These are phyloP conservation scores for Aureobasidium sp. DNA, from an alignment of 2,329 filamentous ascomycete species.

Conservation along the genomic window DNA sequence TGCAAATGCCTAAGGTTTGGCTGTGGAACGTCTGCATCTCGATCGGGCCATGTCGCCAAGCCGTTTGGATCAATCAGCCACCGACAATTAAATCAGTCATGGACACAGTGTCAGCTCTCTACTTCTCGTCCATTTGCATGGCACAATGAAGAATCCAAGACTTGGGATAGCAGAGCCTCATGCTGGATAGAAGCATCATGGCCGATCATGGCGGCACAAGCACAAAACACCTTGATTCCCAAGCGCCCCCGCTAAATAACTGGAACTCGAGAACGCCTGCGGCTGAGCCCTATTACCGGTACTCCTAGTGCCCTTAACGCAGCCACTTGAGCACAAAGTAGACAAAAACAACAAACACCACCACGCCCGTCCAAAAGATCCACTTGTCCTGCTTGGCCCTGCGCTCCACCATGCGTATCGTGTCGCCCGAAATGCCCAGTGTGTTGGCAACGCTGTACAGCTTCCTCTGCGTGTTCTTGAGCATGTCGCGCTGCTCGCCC, in stretches of 20 bases:
- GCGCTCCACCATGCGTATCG: constrained; percentile 92
- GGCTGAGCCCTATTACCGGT: neutral
- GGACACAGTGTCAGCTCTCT: too few species aligned
- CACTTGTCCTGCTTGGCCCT: constrained; percentile 92
- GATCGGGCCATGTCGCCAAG: neutral
- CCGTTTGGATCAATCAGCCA: neutral
- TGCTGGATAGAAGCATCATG: neutral
- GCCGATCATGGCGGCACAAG: neutral
- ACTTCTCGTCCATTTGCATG: neutral
- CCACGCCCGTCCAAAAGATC: constrained; percentile 86
- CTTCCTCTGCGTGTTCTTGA: constrained; percentile 87
- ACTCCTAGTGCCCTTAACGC: constrained; percentile 43
- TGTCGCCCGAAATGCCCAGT: constrained; percentile 86
- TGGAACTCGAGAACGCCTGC: neutral
- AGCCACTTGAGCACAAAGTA: constrained; percentile 85
- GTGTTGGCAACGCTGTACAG: constrained; percentile 93
- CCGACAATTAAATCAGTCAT: too few species aligned
- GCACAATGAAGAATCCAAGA: neutral
- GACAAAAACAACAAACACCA: constrained; percentile 85
- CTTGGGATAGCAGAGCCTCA: neutral
- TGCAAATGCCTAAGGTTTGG: neutral
- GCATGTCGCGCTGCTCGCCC: constrained; percentile 82
- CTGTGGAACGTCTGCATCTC: neutral
- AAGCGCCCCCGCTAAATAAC: constrained; percentile 6
- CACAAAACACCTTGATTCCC: neutral